These are phyloP conservation scores for Gossypium davidsonii DNA, from an alignment of 441 rosid species.

Conservation along the genomic window DNA sequence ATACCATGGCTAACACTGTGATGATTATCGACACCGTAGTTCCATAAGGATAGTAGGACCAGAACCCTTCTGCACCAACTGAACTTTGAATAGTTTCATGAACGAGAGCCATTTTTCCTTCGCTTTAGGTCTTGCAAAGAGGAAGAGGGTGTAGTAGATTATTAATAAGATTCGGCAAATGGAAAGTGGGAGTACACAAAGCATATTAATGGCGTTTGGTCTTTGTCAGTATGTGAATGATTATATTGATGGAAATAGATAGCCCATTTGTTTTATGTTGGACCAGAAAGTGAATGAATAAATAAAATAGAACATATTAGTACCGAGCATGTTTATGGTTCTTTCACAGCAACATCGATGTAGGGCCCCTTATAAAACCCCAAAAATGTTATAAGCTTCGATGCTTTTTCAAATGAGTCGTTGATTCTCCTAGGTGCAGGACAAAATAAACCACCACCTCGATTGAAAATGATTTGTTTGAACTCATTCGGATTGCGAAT, in stretches of 20 bases:
- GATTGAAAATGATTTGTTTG: neutral
- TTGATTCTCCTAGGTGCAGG: neutral
- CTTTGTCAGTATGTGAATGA: slow-evolving; percentile 24
- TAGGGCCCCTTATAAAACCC: neutral
- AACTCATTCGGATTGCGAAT: neutral
- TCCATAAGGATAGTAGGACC: neutral
- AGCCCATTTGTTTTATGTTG: neutral
- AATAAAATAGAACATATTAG: neutral
- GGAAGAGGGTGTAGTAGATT: neutral
- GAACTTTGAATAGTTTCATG: neutral
- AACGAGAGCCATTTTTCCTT: slow-evolving; percentile 10
- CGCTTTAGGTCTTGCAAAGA: slow-evolving; percentile 18
- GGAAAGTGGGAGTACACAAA: neutral
- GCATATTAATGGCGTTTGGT: slow-evolving; percentile 23
- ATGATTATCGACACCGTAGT: slow-evolving; percentile 19
- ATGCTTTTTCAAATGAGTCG: neutral
- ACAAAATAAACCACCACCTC: neutral
- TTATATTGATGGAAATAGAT: slow-evolving; percentile 1
- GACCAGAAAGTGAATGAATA: neutral
- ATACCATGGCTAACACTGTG: slow-evolving; percentile 31
- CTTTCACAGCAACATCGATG: neutral
- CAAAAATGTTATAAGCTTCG: neutral
- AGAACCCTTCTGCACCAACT: slow-evolving; percentile 6
- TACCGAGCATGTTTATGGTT: neutral
- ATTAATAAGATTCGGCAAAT: neutral